phyloP scores from a whole-genome alignment of 345 rosid species.

The Eutrema heterophyllum region DNA sequence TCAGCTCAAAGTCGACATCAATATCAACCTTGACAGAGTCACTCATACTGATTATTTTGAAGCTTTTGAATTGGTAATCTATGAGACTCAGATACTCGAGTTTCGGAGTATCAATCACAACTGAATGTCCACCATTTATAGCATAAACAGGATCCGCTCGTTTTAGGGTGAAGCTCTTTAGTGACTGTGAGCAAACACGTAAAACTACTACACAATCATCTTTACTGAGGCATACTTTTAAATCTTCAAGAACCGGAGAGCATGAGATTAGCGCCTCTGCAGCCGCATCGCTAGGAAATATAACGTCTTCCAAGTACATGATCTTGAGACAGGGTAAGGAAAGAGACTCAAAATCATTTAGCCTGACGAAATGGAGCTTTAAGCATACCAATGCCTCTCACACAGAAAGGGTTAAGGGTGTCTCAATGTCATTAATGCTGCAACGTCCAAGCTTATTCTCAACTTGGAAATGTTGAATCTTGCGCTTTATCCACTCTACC shows the following conservation, averaged over 20 bases:
- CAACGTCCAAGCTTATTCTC: background rate
- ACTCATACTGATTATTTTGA: background rate
- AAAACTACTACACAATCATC: background rate
- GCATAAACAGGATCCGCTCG: background rate
- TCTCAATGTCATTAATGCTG: background rate
- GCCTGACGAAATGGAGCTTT: background rate
- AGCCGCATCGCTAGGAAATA: background rate
- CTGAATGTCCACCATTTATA: background rate
- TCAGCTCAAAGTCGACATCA: background rate
- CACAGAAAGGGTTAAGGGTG: background rate
- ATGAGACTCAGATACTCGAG: constrained; percentile 1
- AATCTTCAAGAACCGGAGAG: constrained; percentile 4
- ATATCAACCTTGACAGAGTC: constrained; percentile 2
- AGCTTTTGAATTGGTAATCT: background rate
- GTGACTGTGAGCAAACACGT: background rate
- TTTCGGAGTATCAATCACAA: background rate
- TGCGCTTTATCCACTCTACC: background rate
- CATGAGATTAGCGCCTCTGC: background rate
- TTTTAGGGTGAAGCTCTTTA: background rate
- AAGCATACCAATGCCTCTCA: background rate
- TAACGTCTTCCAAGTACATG: background rate
- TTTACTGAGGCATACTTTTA: background rate
- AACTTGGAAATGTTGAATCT: background rate
- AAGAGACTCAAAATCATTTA: background rate
- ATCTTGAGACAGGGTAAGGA: background rate